phyloP scores from a whole-genome alignment of 148 eudicot genomes.

The Rhododendron henanense region DNA sequence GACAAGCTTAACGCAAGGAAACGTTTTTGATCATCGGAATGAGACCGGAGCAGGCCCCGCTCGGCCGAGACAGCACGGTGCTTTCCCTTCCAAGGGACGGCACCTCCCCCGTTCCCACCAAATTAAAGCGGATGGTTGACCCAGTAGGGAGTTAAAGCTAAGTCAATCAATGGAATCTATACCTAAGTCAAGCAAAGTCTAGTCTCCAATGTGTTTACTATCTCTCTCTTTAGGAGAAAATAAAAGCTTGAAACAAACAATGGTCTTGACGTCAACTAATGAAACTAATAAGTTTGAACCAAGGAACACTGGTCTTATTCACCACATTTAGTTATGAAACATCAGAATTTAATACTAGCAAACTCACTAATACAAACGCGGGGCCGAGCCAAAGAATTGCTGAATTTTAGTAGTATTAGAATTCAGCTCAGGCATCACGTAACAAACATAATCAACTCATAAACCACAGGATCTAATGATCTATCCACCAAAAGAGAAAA shows the following conservation, averaged over 20 bases:
- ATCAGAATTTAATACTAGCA: not conserved
- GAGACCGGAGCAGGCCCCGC: too few species aligned
- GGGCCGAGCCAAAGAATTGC: not conserved
- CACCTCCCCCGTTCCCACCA: too few species aligned
- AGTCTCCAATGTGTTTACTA: not conserved
- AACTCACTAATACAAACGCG: not conserved
- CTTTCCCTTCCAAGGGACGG: too few species aligned
- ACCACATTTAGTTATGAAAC: not conserved
- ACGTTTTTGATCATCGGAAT: too few species aligned
- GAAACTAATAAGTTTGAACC: too few species aligned
- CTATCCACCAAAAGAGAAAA: too few species aligned
- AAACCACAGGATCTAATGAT: not conserved
- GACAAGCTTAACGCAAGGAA: rapidly evolving
- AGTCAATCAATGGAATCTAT: too few species aligned
- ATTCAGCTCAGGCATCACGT: not conserved
- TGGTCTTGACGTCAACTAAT: too few species aligned
- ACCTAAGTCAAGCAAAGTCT: not conserved
- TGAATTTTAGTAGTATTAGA: not conserved
- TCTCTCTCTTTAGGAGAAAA: not conserved
- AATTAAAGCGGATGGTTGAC: not conserved
- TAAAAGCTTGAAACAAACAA: too few species aligned
- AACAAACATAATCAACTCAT: not conserved
- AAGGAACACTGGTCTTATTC: not conserved
- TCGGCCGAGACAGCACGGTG: too few species aligned
- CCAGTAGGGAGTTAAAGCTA: not conserved